These are phyloP conservation scores for Lentinula boryana DNA, from an alignment of 768 basidiomycete species.

Conservation along the genomic window DNA sequence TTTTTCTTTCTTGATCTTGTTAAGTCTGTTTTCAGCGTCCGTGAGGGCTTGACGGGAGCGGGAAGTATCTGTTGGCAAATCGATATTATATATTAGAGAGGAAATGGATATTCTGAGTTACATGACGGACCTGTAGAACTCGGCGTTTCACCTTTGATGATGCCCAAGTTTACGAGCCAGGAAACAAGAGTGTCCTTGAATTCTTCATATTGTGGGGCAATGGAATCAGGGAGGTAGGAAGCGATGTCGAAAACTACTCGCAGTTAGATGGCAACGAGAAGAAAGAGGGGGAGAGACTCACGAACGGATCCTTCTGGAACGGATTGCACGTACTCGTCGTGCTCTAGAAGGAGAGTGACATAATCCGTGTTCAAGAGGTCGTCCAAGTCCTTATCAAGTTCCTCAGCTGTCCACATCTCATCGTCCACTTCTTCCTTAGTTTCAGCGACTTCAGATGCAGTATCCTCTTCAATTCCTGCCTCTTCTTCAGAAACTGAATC, in stretches of 20 bases:
- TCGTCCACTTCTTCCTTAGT: slow-evolving; percentile 52
- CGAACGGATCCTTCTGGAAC: slow-evolving; percentile 44
- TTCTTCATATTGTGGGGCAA: slow-evolving; percentile 68
- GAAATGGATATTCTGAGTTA: neutral
- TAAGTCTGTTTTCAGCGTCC: slow-evolving; percentile 58
- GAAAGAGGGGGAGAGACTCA: slow-evolving; percentile 31
- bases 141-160: slow-evolving; percentile 36
- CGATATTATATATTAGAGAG: neutral
- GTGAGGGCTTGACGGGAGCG: slow-evolving; percentile 57
- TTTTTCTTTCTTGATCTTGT: slow-evolving; percentile 44
- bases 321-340: slow-evolving; percentile 61
- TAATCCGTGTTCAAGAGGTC: slow-evolving; percentile 60
- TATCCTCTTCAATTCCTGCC: slow-evolving; percentile 23
- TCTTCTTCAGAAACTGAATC: slow-evolving; percentile 31
- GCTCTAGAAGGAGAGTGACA: slow-evolving; percentile 67
- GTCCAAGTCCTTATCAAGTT: slow-evolving; percentile 55
- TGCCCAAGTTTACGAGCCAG: slow-evolving; percentile 59
- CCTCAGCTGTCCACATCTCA: slow-evolving; percentile 51
- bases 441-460: slow-evolving; percentile 23
- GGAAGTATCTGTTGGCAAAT: slow-evolving; percentile 40
- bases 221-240: slow-evolving; percentile 79
- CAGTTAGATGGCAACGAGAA: neutral
- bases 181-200: slow-evolving; percentile 55
- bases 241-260: slow-evolving; percentile 68
- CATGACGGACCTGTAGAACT: slow-evolving; percentile 31